phyloP scores from a whole-genome alignment of 371 early-diverging fungal species.

The Mucor velutinosus region DNA sequence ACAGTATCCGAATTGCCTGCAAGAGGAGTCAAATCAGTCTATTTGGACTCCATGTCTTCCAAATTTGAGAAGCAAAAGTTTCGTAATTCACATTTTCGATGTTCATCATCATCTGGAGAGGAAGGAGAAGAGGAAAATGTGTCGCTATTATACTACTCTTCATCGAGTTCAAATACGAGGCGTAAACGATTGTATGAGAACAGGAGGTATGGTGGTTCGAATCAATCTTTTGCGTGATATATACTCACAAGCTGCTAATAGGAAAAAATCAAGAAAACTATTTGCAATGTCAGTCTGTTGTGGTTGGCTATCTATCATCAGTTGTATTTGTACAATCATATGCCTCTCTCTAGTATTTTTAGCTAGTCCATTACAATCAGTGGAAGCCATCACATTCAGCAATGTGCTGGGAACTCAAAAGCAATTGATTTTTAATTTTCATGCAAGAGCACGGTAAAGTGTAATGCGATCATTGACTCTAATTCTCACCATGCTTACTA shows the following conservation, averaged over 20 bases:
- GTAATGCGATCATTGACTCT: neutral
- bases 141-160: conserved; percentile 20
- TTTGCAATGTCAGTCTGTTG: neutral
- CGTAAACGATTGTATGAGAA: neutral
- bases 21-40: conserved; percentile 24
- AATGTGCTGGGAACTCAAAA: conserved; percentile 68
- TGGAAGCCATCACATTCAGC: conserved; percentile 43
- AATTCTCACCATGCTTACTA: neutral
- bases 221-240: neutral
- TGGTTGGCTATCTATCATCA: conserved; percentile 3
- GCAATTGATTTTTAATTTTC: conserved; percentile 58
- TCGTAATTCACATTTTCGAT: neutral
- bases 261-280: neutral
- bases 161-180: neutral
- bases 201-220: neutral
- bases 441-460: conserved; percentile 36
- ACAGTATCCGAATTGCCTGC: conserved; percentile 44
- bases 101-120: conserved; percentile 10
- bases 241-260: neutral
- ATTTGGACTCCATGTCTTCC: conserved; percentile 9
- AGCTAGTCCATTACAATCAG: conserved; percentile 32
- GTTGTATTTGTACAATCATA: conserved; percentile 7
- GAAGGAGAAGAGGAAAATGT: conserved; percentile 27
- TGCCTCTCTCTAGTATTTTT: conserved; percentile 20
- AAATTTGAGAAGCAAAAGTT: conserved; percentile 6